Base-by-base conservation (phyloP, 768 basidiomycete species). In the Boletus rex-veris region DNA sequence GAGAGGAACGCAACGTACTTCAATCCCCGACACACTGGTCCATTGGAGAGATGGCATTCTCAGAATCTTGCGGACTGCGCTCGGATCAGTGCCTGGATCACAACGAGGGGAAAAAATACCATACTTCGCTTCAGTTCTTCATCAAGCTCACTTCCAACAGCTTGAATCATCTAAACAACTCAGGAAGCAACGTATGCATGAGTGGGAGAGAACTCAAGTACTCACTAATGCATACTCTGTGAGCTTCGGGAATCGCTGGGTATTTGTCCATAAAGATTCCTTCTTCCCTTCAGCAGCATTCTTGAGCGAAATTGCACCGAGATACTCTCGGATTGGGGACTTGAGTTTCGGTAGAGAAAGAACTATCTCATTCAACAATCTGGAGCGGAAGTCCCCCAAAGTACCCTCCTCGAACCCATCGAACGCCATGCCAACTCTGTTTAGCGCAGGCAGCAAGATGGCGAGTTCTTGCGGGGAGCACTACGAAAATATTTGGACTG, bases 391-490 rank as follows among this genome's bases (percentile, higher is more conserved):
- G 7, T 83, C 81, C 41, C 76, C 77, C 21, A 77, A 73, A 3
- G 74, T 63, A 18, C 71, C 72, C n/a, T 64, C 62, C 2, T 75
- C 70, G 10, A 80, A 70, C 15, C 66, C 67, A 9, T 79, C 75
- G 58, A 92, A 93, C 2, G 86, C 79, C 24, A 69, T 71, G 0
- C 82, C 86, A 42, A 97, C 76, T 48, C 82, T 85, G 37, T 80
- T 74, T 59, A 98, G 88, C 4, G 91, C 89, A 7, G 81, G 77
- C 6, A 98, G 77, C 15, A 98, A 74, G 6, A 81, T 67, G 0
- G 84, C 80, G 12, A 98, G 77, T 65, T 99, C 96, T 64, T 84
- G 78, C 0, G 95, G 90, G 2, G 87, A 86, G 48, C 91, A 93
- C 86, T 91, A 58, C 5, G 31, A 46, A 42, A 24, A 9, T 11